Percentiles rank a stretch among this genome's conserved stretches.
These are phyloP conservation scores for Phycomyces blakesleeanus DNA, from an alignment of 192 early-diverging fungal species.

Conservation along the genomic window DNA sequence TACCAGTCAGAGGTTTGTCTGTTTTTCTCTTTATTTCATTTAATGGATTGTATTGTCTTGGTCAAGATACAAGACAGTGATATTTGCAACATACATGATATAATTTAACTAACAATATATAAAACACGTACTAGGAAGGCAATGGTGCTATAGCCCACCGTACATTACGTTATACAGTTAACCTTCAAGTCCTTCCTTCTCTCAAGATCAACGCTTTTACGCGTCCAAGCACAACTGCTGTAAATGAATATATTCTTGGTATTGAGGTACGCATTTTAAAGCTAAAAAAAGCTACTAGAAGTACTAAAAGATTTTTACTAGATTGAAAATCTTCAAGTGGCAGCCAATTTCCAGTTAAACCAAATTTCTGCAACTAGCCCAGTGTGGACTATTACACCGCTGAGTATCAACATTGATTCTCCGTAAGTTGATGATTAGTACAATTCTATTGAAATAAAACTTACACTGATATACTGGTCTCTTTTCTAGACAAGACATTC, in stretches of 20 bases:
- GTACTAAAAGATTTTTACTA: slow-evolving; percentile 31
- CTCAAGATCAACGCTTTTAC: slow-evolving; percentile 94
- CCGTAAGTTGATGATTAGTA: slow-evolving; percentile 20
- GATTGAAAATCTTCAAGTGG: slow-evolving; percentile 70
- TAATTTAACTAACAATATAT: slow-evolving; percentile 2
- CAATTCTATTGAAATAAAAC: neutral
- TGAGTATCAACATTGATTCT: slow-evolving; percentile 40
- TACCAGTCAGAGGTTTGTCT: slow-evolving; percentile 68
- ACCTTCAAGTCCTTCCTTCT: slow-evolving; percentile 74
- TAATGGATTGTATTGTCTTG: too few relatives aligned
- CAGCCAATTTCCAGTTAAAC: slow-evolving; percentile 54
- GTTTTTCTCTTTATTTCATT: slow-evolving; percentile 16
- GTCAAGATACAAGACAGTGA: neutral
- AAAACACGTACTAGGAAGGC: slow-evolving; percentile 38
- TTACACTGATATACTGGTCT: neutral
- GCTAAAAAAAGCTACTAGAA: too few relatives aligned
- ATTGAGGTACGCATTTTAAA: slow-evolving; percentile 73
- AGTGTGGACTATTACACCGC: slow-evolving; percentile 61
- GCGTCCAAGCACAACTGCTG: slow-evolving; percentile 65
- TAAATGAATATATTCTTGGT: slow-evolving; percentile 87
- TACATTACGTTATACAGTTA: slow-evolving; percentile 57
- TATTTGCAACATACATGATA: neutral
- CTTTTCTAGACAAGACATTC: slow-evolving; percentile 19
- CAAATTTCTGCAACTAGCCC: slow-evolving; percentile 74
- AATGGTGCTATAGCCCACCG: slow-evolving; percentile 59